Percentiles rank a stretch among this genome's conserved stretches.
Conservation (phyloP, 2,329 filamentous ascomycete genomes). For the Colletotrichum graminicola region DNA sequence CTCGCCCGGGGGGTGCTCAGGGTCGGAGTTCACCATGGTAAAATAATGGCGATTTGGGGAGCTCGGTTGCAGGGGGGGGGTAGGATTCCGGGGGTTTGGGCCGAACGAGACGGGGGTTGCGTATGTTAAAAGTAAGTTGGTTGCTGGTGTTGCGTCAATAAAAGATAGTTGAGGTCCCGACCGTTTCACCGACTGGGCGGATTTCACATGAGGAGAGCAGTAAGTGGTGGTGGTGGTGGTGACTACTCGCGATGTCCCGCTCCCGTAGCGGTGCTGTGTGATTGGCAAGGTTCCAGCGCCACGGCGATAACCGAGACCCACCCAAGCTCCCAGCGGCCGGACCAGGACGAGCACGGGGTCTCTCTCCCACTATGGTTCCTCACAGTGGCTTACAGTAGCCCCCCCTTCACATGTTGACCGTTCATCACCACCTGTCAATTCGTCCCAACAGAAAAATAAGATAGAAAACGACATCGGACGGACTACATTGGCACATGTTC, state of each 20-base stretch:
- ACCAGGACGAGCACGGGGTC: slow-evolving; percentile 35
- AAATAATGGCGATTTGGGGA: neutral
- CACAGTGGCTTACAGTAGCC: neutral
- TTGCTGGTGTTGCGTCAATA: slow-evolving; percentile 14
- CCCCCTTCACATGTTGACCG: slow-evolving; percentile 26
- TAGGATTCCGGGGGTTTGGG: neutral
- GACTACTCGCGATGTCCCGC: slow-evolving; percentile 34
- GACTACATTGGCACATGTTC: slow-evolving; percentile 31
- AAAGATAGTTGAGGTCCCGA: neutral
- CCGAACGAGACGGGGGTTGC: neutral
- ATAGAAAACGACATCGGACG: slow-evolving; percentile 22
- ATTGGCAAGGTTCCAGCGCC: slow-evolving; percentile 42
- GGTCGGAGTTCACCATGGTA: slow-evolving; percentile 45
- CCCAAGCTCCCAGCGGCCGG: slow-evolving; percentile 36
- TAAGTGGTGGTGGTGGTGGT: neutral
- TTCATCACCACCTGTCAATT: neutral
- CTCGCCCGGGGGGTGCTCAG: slow-evolving; percentile 56
- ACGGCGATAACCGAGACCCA: slow-evolving; percentile 40
- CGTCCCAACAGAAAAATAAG: slow-evolving; percentile 33
- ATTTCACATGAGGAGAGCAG: slow-evolving; percentile 37
- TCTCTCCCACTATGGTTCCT: neutral
- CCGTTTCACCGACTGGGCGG: slow-evolving; percentile 38
- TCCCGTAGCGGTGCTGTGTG: slow-evolving; percentile 37
- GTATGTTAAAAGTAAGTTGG: slow-evolving; percentile 12
- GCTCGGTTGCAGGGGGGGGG: neutral